Conservation (phyloP, 1,284 basidiomycete species). For the Ganoderma sinense region DNA sequence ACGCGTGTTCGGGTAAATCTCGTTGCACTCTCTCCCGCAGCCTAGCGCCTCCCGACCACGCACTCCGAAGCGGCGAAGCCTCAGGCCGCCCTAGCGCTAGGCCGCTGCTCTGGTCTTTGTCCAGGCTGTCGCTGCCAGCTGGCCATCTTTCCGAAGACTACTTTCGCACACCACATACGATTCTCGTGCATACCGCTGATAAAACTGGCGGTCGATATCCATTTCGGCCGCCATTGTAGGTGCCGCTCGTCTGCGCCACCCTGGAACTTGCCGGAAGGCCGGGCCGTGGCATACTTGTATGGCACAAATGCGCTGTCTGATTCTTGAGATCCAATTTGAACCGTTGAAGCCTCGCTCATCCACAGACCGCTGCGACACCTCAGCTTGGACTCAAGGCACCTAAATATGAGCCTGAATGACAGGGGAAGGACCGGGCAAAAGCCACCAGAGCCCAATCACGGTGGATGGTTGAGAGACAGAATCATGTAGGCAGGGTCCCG, state of each 20-base stretch:
- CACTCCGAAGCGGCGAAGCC: conserved; percentile 5
- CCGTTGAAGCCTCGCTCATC: too few relatives aligned
- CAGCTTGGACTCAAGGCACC: neutral
- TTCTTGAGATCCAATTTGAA: too few relatives aligned
- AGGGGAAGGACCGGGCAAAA: neutral
- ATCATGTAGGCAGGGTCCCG: conserved; percentile 23
- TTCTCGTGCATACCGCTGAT: neutral
- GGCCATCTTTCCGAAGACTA: neutral
- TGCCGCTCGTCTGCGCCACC: neutral
- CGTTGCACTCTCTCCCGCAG: neutral
- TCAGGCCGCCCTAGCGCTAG: neutral
- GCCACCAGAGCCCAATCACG: neutral
- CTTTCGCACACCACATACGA: neutral
- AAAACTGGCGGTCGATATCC: neutral
- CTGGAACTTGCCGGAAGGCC: neutral
- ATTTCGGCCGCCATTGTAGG: neutral
- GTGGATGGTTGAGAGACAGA: conserved; percentile 5
- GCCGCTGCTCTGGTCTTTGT: neutral
- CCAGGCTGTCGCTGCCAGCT: conserved; percentile 3
- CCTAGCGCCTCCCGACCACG: conserved; percentile 18
- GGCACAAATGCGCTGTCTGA: too few relatives aligned
- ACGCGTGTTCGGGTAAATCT: conserved; percentile 30
- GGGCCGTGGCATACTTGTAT: too few relatives aligned
- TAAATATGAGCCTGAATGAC: neutral
- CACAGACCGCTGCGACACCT: too few relatives aligned